A percentile compares a stretch with the other conserved stretches of the same genome.
These are phyloP conservation scores for Globisporangium abappressorium DNA, from an alignment of 352 stramenopile genomes.

Conservation along the genomic window DNA sequence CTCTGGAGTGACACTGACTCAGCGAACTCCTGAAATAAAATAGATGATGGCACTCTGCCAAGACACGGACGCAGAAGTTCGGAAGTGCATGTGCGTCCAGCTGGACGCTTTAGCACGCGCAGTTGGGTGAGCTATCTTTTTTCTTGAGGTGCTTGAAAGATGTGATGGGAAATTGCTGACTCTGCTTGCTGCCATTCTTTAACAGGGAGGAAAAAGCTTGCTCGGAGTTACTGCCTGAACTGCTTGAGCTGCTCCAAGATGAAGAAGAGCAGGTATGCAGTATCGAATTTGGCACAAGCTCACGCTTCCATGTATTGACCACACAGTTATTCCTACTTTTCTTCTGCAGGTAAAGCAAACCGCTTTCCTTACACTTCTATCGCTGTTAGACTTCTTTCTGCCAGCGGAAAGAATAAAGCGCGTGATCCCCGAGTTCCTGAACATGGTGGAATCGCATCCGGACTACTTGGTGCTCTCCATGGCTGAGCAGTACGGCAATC, in stretches of 20 bases:
- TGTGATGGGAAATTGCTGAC: not conserved
- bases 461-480: slow-evolving; percentile 57
- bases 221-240: slow-evolving; percentile 60
- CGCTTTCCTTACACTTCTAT: slow-evolving; percentile 69
- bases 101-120: slow-evolving; percentile 66
- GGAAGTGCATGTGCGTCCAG: slow-evolving; percentile 83
- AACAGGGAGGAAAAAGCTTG: slow-evolving; percentile 61
- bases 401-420: slow-evolving; percentile 46
- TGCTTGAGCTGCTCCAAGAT: slow-evolving; percentile 76
- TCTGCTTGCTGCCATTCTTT: not conserved
- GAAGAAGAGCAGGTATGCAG: slow-evolving; percentile 68
- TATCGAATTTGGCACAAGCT: not conserved
- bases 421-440: slow-evolving; percentile 67
- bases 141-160: not conserved
- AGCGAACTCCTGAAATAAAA: not conserved
- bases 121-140: slow-evolving; percentile 39
- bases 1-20: not conserved
- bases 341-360: slow-evolving; percentile 65
- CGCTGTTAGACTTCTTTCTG: slow-evolving; percentile 73
- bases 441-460: slow-evolving; percentile 48
- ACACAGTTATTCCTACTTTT: not conserved
- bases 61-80: slow-evolving; percentile 81
- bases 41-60: slow-evolving; percentile 86
- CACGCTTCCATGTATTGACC: not conserved
- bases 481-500: slow-evolving; percentile 48